Percentiles rank a stretch among this genome's conserved stretches.
Evolutionary conservation across 306 rosid genomes (phyloP).

Genomic region (Phaseolus lunatus): DNA sequence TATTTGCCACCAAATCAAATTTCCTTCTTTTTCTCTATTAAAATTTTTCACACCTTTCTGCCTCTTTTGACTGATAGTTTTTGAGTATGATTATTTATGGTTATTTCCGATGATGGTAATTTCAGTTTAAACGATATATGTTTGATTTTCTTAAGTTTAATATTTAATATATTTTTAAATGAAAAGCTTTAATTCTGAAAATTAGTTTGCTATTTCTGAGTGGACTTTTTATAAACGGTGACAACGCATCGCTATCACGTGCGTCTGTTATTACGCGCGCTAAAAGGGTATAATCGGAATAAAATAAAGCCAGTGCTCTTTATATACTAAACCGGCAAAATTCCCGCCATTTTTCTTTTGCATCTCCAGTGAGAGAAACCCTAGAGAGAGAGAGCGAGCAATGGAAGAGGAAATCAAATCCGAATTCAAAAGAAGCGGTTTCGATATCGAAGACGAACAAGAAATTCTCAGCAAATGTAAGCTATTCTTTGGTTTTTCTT

Average conservation of each 20-base stretch:
- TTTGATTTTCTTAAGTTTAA: not conserved
- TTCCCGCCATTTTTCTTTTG: slow-evolving; percentile 72
- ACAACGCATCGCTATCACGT: not conserved
- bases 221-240: not conserved
- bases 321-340: slow-evolving; percentile 21
- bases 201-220: not conserved
- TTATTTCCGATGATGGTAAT: not conserved
- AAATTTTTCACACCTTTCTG: too few relatives aligned
- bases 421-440: slow-evolving; percentile 64
- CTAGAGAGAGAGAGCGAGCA: slow-evolving; percentile 53
- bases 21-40: too few relatives aligned
- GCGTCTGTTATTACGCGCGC: not conserved
- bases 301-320: not conserved
- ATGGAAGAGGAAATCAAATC: slow-evolving; percentile 85
- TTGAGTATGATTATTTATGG: too few relatives aligned
- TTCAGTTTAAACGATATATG: not conserved
- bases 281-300: slow-evolving; percentile 38
- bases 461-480: slow-evolving; percentile 81
- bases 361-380: slow-evolving; percentile 56
- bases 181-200: not conserved
- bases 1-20: too few relatives aligned
- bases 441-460: slow-evolving; percentile 71
- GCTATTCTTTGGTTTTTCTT: slow-evolving; percentile 24
- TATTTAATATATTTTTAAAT: not conserved
- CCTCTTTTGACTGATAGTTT: too few relatives aligned